Percentiles rank a stretch among this genome's conserved stretches.
Evolutionary conservation across 2,329 filamentous ascomycete species (phyloP).

Genomic region (Macrophomina pseudophaseolina): DNA sequence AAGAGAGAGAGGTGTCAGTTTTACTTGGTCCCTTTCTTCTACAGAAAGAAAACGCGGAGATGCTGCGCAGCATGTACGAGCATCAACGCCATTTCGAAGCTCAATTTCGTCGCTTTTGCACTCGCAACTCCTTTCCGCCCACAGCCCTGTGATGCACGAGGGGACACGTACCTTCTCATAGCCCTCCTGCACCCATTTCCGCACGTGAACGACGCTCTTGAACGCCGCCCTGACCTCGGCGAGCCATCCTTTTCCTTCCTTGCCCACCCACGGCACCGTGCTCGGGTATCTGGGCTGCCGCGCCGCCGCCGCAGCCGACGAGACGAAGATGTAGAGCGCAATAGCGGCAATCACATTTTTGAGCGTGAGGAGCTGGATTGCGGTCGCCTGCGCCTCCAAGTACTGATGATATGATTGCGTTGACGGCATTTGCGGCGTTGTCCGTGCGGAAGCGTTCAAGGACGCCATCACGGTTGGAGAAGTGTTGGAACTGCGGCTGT

Average conservation of each 20-base stretch:
- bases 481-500: too few species aligned
- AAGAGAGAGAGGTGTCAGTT: background rate
- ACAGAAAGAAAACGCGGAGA: background rate
- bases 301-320: background rate
- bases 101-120: background rate
- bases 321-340: background rate
- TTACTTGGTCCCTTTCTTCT: background rate
- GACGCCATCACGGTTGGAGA: background rate
- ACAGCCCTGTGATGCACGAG: background rate
- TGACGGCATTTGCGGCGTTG: background rate
- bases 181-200: constrained; percentile 4
- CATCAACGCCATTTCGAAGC: too few species aligned
- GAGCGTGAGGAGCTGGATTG: background rate
- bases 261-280: constrained; percentile 7
- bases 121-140: background rate
- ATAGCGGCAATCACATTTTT: constrained; percentile 1
- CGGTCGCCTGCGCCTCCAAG: background rate
- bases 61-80: too few species aligned
- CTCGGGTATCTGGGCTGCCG: background rate
- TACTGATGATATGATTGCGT: background rate
- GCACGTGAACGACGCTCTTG: background rate
- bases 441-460: background rate
- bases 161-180: constrained; percentile 8
- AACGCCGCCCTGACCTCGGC: background rate
- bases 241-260: background rate